Percentiles rank a stretch among this genome's conserved stretches.
phyloP scores from a whole-genome alignment of 2,329 filamentous ascomycete species.

The Penicillium sp. region DNA sequence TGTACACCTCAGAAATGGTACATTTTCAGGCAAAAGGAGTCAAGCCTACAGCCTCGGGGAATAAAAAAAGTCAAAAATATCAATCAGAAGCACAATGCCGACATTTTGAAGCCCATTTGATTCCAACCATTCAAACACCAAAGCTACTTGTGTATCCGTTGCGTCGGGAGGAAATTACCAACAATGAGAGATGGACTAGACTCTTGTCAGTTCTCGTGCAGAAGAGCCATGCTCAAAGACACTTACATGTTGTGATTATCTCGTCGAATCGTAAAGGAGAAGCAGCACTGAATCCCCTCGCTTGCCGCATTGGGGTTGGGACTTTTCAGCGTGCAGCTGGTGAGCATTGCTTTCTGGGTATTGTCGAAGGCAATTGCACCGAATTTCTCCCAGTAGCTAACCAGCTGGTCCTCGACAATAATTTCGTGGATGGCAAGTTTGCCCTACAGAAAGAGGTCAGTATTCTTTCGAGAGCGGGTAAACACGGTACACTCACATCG shows the following conservation, averaged over 20 bases:
- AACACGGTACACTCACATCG: slow-evolving; percentile 65
- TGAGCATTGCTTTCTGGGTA: slow-evolving; percentile 90
- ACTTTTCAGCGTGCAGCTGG: slow-evolving; percentile 85
- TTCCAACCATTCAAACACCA: background rate
- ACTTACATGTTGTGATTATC: slow-evolving; percentile 95
- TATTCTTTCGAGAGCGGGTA: background rate
- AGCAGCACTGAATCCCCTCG: slow-evolving; percentile 84
- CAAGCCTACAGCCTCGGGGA: slow-evolving; percentile 16
- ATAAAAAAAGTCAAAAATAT: slow-evolving; percentile 14
- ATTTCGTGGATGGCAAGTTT: slow-evolving; percentile 95
- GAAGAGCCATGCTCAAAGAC: background rate
- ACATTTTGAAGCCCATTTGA: background rate
- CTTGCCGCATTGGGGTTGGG: slow-evolving; percentile 65
- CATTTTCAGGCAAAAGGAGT: slow-evolving; percentile 11
- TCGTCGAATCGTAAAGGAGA: slow-evolving; percentile 93
- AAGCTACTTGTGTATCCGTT: slow-evolving; percentile 52
- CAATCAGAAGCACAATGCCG: background rate
- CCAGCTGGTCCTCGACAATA: slow-evolving; percentile 87
- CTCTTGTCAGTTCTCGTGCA: slow-evolving; percentile 3
- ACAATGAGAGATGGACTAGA: slow-evolving; percentile 86
- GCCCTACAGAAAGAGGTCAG: slow-evolving; percentile 57
- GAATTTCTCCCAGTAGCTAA: slow-evolving; percentile 99
- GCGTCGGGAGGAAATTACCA: slow-evolving; percentile 91
- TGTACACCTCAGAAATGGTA: slow-evolving; percentile 12
- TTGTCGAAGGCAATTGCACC: slow-evolving; percentile 95